phyloP scores from a whole-genome alignment of 768 basidiomycete species.

The Exsudoporus frostii region DNA sequence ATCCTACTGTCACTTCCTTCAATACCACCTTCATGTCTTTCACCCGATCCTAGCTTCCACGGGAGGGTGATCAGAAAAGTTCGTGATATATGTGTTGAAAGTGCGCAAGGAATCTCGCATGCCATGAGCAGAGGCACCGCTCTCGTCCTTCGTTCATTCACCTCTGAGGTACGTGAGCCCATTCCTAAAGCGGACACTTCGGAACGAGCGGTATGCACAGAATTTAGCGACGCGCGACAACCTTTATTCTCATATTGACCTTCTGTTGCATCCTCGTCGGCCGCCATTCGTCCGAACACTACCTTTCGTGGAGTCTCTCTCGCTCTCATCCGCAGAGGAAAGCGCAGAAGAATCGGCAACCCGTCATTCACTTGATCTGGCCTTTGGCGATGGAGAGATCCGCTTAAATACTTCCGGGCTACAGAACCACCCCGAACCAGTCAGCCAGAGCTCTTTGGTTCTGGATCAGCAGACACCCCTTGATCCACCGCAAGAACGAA shows the following conservation, averaged over 20 bases:
- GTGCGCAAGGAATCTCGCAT: constrained; percentile 52
- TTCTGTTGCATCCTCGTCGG: constrained; percentile 74
- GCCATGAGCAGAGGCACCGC: constrained; percentile 60
- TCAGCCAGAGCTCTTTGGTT: not conserved
- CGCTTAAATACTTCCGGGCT: not conserved
- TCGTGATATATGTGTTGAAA: constrained; percentile 44
- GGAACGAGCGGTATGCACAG: constrained; percentile 12
- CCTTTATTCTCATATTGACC: constrained; percentile 45
- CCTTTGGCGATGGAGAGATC: constrained; percentile 9
- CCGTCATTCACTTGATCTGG: constrained; percentile 42
- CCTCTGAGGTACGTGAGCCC: constrained; percentile 30
- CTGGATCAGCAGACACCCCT: not conserved
- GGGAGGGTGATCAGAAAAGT: constrained; percentile 43
- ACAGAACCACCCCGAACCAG: not conserved
- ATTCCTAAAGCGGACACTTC: not conserved
- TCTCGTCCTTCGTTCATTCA: constrained; percentile 47
- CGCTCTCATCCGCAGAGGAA: constrained; percentile 63
- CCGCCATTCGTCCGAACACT: constrained; percentile 71
- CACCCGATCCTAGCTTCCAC: constrained; percentile 50
- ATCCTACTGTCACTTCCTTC: constrained; percentile 55
- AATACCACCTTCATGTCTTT: constrained; percentile 52
- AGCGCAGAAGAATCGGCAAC: constrained; percentile 55
- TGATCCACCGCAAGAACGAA: not conserved
- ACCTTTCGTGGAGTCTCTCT: constrained; percentile 58
- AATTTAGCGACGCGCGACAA: constrained; percentile 12